Evolutionary conservation across 371 early-diverging fungal genomes (phyloP).

Genomic region (Apophysomyces trapeziformis): DNA sequence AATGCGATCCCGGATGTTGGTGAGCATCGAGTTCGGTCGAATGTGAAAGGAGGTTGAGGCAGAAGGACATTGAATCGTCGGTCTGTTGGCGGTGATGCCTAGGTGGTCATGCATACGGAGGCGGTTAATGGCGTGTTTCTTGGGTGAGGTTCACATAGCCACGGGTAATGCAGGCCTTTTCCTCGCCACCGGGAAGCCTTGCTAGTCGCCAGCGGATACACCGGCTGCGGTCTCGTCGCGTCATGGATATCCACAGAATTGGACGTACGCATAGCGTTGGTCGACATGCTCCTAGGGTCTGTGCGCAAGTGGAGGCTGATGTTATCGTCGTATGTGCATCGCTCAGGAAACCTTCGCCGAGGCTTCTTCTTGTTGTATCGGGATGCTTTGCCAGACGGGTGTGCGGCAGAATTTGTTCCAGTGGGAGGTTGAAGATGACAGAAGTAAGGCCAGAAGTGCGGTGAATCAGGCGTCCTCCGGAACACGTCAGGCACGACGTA

Average conservation of each 20-base stretch:
- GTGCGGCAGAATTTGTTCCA: too few relatives aligned
- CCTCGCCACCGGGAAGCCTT: not conserved
- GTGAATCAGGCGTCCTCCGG: too few relatives aligned
- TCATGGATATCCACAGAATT: not conserved
- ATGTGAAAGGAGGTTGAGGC: not conserved
- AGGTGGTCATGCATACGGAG: not conserved
- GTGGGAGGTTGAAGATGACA: too few relatives aligned
- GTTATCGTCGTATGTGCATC: not conserved
- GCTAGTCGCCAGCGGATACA: not conserved
- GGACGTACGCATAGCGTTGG: not conserved
- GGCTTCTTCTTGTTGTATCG: too few relatives aligned
- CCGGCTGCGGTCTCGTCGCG: not conserved
- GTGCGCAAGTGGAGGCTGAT: constrained; percentile 1
- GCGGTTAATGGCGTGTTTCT: not conserved
- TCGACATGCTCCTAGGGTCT: not conserved
- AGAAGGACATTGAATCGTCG: not conserved
- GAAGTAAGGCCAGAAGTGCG: too few relatives aligned
- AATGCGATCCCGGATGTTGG: not conserved
- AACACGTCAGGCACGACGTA: too few relatives aligned
- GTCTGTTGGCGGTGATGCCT: not conserved
- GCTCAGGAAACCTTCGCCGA: too few relatives aligned
- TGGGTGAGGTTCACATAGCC: not conserved
- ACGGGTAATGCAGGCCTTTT: not conserved
- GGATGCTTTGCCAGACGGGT: too few relatives aligned
- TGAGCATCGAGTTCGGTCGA: not conserved